phyloP scores from a whole-genome alignment of 192 early-diverging fungal genomes.

The Pilobolus umbonatus region DNA sequence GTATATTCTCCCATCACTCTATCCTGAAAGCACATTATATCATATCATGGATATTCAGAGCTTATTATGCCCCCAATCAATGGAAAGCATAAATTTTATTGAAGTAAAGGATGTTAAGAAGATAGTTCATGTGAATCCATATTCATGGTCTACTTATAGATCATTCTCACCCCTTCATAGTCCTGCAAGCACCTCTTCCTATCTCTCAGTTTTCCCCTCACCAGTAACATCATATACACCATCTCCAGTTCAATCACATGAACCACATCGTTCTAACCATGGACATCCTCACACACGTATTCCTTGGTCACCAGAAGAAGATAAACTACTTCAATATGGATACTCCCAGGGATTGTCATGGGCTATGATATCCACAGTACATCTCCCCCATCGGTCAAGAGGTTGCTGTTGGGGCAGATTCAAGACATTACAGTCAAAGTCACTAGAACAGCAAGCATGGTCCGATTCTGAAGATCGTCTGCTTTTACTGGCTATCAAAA shows the following conservation, averaged over 20 bases:
- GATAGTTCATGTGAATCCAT: not conserved
- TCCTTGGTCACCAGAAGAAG: slow-evolving; percentile 27
- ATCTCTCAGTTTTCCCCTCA: not conserved
- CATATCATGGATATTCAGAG: slow-evolving; percentile 15
- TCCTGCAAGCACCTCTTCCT: not conserved
- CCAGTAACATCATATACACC: not conserved
- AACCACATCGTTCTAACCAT: not conserved
- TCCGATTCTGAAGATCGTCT: slow-evolving; percentile 13
- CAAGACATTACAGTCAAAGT: slow-evolving; percentile 23
- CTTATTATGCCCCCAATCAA: not conserved
- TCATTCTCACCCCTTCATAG: slow-evolving; percentile 3
- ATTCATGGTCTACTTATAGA: slow-evolving; percentile 11
- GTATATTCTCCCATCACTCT: too few relatives aligned
- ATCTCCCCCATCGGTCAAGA: slow-evolving; percentile 23
- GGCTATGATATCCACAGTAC: slow-evolving; percentile 21
- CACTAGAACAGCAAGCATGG: slow-evolving; percentile 20
- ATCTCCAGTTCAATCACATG: not conserved
- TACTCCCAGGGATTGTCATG: slow-evolving; percentile 24
- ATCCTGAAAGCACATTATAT: not conserved
- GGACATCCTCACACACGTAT: slow-evolving; percentile 10
- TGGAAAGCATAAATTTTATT: not conserved
- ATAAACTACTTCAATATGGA: slow-evolving; percentile 20
- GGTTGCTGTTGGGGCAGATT: slow-evolving; percentile 30
- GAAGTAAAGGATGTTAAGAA: not conserved
- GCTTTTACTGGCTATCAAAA: slow-evolving; percentile 15